Percentiles rank a stretch among this genome's conserved stretches.
These are phyloP conservation scores for Lipomyces anomalus DNA, from an alignment of 805 yeast species.

Conservation along the genomic window DNA sequence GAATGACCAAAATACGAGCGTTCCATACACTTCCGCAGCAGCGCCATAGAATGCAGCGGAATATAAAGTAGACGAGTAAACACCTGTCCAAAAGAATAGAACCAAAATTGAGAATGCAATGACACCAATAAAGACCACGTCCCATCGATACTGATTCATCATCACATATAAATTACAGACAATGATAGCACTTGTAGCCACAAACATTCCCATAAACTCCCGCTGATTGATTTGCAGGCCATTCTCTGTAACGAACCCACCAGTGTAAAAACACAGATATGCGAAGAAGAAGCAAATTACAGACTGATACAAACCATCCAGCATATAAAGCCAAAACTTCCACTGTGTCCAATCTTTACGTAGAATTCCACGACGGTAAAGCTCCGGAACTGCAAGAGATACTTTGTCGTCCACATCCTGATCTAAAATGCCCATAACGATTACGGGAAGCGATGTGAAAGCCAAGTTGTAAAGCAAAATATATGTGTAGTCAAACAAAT, in stretches of 20 bases:
- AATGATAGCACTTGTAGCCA: slow-evolving; percentile 54
- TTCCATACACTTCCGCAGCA: slow-evolving; percentile 58
- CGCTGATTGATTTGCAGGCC: slow-evolving; percentile 61
- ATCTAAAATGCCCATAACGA: slow-evolving; percentile 64
- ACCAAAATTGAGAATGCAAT: slow-evolving; percentile 50
- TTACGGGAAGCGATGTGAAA: slow-evolving; percentile 74
- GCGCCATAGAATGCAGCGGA: slow-evolving; percentile 60
- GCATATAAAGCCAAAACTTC: slow-evolving; percentile 57
- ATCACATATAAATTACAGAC: slow-evolving; percentile 63
- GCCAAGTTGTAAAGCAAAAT: slow-evolving; percentile 75
- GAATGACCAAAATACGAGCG: slow-evolving; percentile 60
- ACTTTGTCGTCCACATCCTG: slow-evolving; percentile 68
- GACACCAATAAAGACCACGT: slow-evolving; percentile 56
- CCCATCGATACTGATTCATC: slow-evolving; percentile 71
- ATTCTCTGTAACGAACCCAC: slow-evolving; percentile 36
- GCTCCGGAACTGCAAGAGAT: slow-evolving; percentile 62
- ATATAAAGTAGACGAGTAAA: slow-evolving; percentile 52
- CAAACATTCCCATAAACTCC: slow-evolving; percentile 64
- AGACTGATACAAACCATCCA: slow-evolving; percentile 69
- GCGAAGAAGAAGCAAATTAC: slow-evolving; percentile 64
- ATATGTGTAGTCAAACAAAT: slow-evolving; percentile 70
- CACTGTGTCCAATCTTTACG: slow-evolving; percentile 56
- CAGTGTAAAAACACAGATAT: slow-evolving; percentile 49
- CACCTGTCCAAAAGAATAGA: slow-evolving; percentile 73
- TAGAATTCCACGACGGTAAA: slow-evolving; percentile 62